Base-by-base conservation (phyloP, 176 grass and related monocot genomes). In the Saccharum spontaneum region DNA sequence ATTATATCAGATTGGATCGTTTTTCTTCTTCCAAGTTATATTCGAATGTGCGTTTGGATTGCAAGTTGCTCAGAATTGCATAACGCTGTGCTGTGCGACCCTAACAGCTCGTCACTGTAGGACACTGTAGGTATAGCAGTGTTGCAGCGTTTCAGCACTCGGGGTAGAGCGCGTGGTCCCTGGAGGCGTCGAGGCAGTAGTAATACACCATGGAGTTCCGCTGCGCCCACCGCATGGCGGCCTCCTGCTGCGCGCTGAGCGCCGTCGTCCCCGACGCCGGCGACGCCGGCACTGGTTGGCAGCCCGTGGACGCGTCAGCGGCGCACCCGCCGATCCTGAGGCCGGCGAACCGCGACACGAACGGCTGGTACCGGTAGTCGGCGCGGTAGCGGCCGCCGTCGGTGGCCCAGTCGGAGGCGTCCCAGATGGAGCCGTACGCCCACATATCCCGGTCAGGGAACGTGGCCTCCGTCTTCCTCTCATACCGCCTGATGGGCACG, bases 381-480 rank as follows among this genome's bases (percentile, higher is more conserved):
- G 94, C 87, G 38, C 24, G 81, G 85, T 91, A 96, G 10, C 87
- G 84, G 2, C 94, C 94, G 18, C 83, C 69, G 48, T 96, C 94
- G 13, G 94, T 96, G 81, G 94, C 94, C 94, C 94, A 96, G 73
- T 90, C 88, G 26, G 94, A 93, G 76, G 94, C 94, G 62, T 96
- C 94, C 94, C 94, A 96, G 66, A 96, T 91, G 74, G 94, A 93
- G 23, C 94, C 94, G 66, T 93, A 96, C 0, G 80, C 85, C 94
- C 94, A 96, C 94, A 96, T 96, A 72, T 86, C 55, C 1, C 94
- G 52, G 62, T 76, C 73, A 0, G 94, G 91, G 84, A 80, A 96
- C 0, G 73, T 96, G 3, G 75, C 88, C 9, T 89, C 86, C 17
- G 72, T 79, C 87, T 89, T 94, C 80, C 66, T 89, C 38, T 83